phyloP scores from a whole-genome alignment of 345 rosid genomes.

The Fremontodendron californicum region DNA sequence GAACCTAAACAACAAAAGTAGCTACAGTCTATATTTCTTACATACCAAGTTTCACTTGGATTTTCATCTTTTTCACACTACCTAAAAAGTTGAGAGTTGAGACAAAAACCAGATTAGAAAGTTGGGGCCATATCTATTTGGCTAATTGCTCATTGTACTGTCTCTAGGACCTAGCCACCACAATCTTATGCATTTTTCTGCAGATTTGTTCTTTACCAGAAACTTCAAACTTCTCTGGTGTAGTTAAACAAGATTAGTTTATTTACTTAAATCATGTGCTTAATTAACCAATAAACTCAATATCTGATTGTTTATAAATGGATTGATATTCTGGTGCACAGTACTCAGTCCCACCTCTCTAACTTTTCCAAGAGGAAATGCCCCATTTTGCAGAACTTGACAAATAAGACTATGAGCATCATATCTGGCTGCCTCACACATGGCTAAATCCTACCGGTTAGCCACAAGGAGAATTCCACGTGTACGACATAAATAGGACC shows the following conservation, averaged over 20 bases:
- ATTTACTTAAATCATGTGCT: neutral
- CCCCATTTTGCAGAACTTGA: neutral
- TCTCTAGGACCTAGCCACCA: neutral
- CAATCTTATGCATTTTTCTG: too few relatives aligned
- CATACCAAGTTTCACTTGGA: too few relatives aligned
- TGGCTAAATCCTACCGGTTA: neutral
- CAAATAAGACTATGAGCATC: neutral
- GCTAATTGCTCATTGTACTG: neutral
- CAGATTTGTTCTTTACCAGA: neutral
- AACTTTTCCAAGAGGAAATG: neutral
- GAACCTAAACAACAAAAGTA: neutral
- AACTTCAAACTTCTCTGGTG: neutral
- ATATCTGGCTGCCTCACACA: neutral
- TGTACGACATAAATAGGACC: neutral
- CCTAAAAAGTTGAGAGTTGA: neutral
- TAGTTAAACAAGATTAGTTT: neutral
- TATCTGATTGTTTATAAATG: neutral
- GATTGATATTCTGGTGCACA: neutral
- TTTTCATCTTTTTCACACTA: too few relatives aligned
- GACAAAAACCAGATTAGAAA: neutral
- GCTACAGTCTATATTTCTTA: too few relatives aligned
- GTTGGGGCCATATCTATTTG: neutral
- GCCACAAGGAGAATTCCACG: conserved; percentile 16
- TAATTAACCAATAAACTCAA: neutral
- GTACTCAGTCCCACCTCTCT: neutral